phyloP scores from a whole-genome alignment of 2,329 filamentous ascomycete genomes.

The Fusarium sp. region DNA sequence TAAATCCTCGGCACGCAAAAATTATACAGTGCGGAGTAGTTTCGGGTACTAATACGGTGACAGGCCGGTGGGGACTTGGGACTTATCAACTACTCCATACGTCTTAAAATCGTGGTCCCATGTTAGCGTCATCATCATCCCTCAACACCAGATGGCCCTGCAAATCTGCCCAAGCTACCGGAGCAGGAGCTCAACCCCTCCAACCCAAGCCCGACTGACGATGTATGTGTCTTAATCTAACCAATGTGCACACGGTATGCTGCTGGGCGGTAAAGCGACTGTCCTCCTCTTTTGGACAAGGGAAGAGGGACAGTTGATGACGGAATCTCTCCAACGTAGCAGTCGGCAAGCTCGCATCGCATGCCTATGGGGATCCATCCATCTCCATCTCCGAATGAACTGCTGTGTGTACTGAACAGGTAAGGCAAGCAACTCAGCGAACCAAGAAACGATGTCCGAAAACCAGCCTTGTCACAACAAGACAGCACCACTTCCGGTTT shows the following conservation, averaged over 20 bases:
- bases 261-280: constrained; percentile 18
- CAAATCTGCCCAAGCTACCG: constrained; percentile 28
- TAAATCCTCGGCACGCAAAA: background rate
- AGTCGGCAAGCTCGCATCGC: constrained; percentile 21
- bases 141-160: constrained; percentile 31
- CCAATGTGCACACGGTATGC: constrained; percentile 5
- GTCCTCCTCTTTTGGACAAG: constrained; percentile 4
- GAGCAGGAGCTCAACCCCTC: constrained; percentile 7
- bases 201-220: background rate
- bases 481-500: constrained; percentile 14
- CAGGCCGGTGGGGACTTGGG: constrained; percentile 1
- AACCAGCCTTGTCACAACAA: constrained; percentile 14
- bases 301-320: constrained; percentile 1
- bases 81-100: constrained; percentile 16
- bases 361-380: constrained; percentile 9
- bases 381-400: constrained; percentile 11
- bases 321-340: constrained; percentile 14
- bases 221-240: constrained; percentile 8
- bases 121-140: constrained; percentile 40
- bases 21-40: constrained; percentile 8
- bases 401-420: background rate
- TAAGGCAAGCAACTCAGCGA: constrained; percentile 9
- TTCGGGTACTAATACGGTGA: background rate
- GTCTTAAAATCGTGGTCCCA: constrained; percentile 32
- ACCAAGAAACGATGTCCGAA: constrained; percentile 5